Percentiles rank a stretch among this genome's conserved stretches.
Evolutionary conservation across 1,139 yeast species (phyloP).

Genomic region (Scheffersomyces insectosa): DNA sequence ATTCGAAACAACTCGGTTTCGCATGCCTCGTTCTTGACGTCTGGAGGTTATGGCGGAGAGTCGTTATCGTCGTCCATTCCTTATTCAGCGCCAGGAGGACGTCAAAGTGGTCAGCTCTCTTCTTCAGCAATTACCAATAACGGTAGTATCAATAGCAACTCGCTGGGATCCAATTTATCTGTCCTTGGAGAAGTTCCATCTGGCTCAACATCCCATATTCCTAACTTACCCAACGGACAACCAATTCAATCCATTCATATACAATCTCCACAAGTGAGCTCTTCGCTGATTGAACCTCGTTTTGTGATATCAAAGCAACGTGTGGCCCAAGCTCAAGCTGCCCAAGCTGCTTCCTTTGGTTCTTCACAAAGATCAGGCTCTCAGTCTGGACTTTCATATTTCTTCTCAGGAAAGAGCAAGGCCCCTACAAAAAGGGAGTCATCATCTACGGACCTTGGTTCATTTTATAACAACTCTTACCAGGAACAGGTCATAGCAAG

Average conservation of each 20-base stretch:
- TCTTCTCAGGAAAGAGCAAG: constrained; percentile 38
- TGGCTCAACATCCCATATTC: constrained; percentile 28
- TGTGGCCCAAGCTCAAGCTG: constrained; percentile 58
- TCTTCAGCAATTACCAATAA: neutral
- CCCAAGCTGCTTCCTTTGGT: constrained; percentile 32
- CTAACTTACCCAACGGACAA: constrained; percentile 54
- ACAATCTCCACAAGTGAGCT: constrained; percentile 64
- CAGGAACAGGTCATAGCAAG: constrained; percentile 34
- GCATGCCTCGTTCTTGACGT: constrained; percentile 39
- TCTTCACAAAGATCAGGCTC: constrained; percentile 41
- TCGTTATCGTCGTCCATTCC: constrained; percentile 67
- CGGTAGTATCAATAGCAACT: neutral
- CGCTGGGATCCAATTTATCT: neutral
- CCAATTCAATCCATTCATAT: constrained; percentile 62
- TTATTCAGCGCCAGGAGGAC: constrained; percentile 70
- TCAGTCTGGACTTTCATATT: constrained; percentile 52
- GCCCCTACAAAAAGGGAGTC: constrained; percentile 20
- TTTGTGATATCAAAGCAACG: constrained; percentile 74
- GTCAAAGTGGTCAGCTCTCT: constrained; percentile 11
- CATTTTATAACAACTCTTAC: constrained; percentile 45
- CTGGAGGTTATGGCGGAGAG: constrained; percentile 38
- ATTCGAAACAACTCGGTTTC: constrained; percentile 46
- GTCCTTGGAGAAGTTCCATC: constrained; percentile 6
- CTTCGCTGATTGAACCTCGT: constrained; percentile 63
- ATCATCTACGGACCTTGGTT: constrained; percentile 46